Percentiles rank a stretch among this genome's conserved stretches.
These are phyloP conservation scores for Botryotinia narcissicola DNA, from an alignment of 2,329 filamentous ascomycete species.

Conservation along the genomic window DNA sequence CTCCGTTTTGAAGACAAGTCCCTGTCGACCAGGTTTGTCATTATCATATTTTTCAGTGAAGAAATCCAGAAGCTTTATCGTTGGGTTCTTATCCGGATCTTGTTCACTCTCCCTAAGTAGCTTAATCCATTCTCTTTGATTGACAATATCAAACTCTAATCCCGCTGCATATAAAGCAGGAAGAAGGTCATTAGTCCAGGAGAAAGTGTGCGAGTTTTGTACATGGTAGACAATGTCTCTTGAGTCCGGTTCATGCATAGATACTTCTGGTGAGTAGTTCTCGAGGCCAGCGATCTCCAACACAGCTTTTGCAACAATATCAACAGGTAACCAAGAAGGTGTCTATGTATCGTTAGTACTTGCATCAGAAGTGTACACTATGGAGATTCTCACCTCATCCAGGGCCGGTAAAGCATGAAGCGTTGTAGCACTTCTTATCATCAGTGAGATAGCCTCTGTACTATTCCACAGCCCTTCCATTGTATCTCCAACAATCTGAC, in stretches of 20 bases:
- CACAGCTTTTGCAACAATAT: slow-evolving; percentile 44
- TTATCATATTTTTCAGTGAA: slow-evolving; percentile 52
- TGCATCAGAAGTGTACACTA: not conserved
- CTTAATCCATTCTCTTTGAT: slow-evolving; percentile 46
- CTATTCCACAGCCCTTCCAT: slow-evolving; percentile 50
- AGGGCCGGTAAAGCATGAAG: slow-evolving; percentile 47
- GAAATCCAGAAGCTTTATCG: slow-evolving; percentile 52
- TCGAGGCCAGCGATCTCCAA: slow-evolving; percentile 41
- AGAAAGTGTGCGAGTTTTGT: slow-evolving; percentile 47
- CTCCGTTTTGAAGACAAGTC: slow-evolving; percentile 42
- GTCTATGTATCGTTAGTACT: slow-evolving; percentile 25
- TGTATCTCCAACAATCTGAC: slow-evolving; percentile 51
- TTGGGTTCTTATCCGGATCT: slow-evolving; percentile 50
- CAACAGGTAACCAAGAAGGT: slow-evolving; percentile 48
- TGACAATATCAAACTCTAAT: slow-evolving; percentile 45
- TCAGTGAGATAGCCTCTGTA: slow-evolving; percentile 52
- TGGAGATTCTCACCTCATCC: slow-evolving; percentile 38
- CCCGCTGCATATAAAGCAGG: slow-evolving; percentile 48
- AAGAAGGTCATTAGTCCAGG: slow-evolving; percentile 52
- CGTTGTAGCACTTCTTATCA: slow-evolving; percentile 47
- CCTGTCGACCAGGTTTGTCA: slow-evolving; percentile 41
- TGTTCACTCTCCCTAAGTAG: slow-evolving; percentile 46
- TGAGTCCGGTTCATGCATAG: slow-evolving; percentile 23
- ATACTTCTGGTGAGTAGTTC: not conserved
- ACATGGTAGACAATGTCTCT: slow-evolving; percentile 46